Base-by-base conservation (phyloP, 495 filamentous ascomycete species). In the Penicillium dipodomyicola region DNA sequence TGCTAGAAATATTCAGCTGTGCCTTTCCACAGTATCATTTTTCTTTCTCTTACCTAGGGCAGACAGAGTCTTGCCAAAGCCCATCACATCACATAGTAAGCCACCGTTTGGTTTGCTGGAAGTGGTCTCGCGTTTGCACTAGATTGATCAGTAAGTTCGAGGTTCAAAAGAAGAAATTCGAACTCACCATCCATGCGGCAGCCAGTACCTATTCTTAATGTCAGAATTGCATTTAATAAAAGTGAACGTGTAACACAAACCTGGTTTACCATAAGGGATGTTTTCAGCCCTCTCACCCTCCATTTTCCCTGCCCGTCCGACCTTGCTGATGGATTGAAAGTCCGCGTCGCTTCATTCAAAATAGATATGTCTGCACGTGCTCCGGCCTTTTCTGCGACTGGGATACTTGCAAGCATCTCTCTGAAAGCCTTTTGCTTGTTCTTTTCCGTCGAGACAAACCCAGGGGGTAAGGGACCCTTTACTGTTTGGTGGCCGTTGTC, bases 11-110 rank as follows among this genome's bases (percentile, higher is more conserved):
- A 2, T 11, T 45, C n/a, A 45, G 42, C 10, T 15, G 2, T 41
- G 7, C 19, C 2, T 10, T 12, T 1, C 9, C 39, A 41, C 17
- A 4, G 17, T 10, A 4, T 41, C 39, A 2, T 22, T 20, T 20
- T 10, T 4, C 2, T 4, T 10, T 20, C 17, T 27, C 22, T 45
- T 45, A 45, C 42, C 42, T 15, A 45, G 23, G 0, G 42, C 23
- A 2, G 42, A 45, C 5, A 45, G 6, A n/a, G 42, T 45, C 42
- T 45, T 45, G 1, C 42, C 42, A 22, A 45, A 45, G 4, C 42
- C 42, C 42, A 45, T 45, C 23, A 45, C 42, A 45, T 45, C 42
- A n/a, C 42, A 45, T 1, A 45, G 42, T 29, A 45, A n/a, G 12
- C 42, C 42, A 7, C 42, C 42, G 27, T 45, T 14, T 2, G 42